Conservation (phyloP, 768 basidiomycete species). For the Pleurotus giganteus region DNA sequence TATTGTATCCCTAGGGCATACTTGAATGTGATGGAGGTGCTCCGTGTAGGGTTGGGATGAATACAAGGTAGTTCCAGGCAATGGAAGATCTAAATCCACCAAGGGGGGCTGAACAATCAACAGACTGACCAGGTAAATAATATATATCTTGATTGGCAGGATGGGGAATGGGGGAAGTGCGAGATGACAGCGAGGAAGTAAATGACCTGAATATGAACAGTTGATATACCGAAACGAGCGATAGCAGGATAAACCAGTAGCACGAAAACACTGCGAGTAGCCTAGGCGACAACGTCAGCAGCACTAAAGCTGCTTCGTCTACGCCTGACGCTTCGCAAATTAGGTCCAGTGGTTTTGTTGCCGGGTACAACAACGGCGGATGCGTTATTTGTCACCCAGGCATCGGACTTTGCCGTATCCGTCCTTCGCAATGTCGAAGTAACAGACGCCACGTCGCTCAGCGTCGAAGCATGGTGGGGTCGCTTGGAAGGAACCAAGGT, state of each 20-base stretch:
- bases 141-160: conserved; percentile 28
- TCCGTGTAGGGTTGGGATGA: no score
- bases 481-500: conserved; percentile 62
- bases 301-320: conserved; percentile 86
- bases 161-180: conserved; percentile 32
- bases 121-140: conserved; percentile 7
- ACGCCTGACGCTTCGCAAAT: conserved; percentile 68
- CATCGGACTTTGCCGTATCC: conserved; percentile 40
- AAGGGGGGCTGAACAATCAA: no score
- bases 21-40: no score
- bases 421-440: conserved; percentile 38
- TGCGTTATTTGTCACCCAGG: conserved; percentile 77
- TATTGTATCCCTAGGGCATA: neutral
- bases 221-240: neutral
- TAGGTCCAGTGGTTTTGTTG: conserved; percentile 72
- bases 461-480: conserved; percentile 41
- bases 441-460: conserved; percentile 48
- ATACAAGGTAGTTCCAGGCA: no score
- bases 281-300: conserved; percentile 78
- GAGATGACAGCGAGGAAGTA: conserved; percentile 17
- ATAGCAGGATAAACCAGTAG: conserved; percentile 1
- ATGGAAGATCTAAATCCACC: no score
- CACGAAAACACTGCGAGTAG: neutral
- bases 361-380: conserved; percentile 70
- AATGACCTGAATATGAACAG: conserved; percentile 13